Percentiles rank a stretch among this genome's conserved stretches.
Evolutionary conservation across 2,329 filamentous ascomycete species (phyloP).

Genomic region (Graphilbum fragrans): DNA sequence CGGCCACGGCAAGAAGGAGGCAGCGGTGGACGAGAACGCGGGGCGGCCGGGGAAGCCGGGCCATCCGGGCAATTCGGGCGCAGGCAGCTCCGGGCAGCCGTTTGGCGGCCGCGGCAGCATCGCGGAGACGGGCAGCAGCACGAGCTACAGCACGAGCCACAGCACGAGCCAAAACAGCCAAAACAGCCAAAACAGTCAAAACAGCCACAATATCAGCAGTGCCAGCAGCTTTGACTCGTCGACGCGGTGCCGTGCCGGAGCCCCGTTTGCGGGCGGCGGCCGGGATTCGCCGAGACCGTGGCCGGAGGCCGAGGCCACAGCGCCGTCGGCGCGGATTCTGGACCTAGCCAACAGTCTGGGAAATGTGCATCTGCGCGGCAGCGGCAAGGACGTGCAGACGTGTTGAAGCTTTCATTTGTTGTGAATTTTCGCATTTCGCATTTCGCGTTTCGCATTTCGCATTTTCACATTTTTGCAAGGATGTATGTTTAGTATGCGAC

Average conservation of each 20-base stretch:
- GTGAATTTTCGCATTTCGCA: too few species aligned
- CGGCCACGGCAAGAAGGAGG: not conserved
- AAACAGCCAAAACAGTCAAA: not conserved
- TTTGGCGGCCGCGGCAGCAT: not conserved
- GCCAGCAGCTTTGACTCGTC: not conserved
- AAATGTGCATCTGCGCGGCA: constrained; percentile 3
- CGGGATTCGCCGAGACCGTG: not conserved
- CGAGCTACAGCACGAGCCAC: not conserved
- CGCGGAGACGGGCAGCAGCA: not conserved
- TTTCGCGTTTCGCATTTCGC: too few species aligned
- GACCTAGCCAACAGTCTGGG: constrained; percentile 1
- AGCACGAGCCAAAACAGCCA: not conserved
- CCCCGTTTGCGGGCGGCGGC: not conserved
- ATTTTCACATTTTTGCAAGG: too few species aligned
- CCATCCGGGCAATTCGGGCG: too few species aligned
- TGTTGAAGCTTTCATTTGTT: not conserved
- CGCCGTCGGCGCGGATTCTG: not conserved
- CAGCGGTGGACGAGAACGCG: too few species aligned
- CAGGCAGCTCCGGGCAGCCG: too few species aligned
- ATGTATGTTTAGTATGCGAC: too few species aligned
- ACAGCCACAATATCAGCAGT: not conserved
- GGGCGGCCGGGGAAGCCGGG: too few species aligned
- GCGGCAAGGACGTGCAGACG: constrained; percentile 3
- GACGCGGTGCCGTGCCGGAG: not conserved
- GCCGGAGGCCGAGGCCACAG: too few species aligned